Conservation (phyloP, 768 basidiomycete species). For the Rubroboletus pulcherrimus region DNA sequence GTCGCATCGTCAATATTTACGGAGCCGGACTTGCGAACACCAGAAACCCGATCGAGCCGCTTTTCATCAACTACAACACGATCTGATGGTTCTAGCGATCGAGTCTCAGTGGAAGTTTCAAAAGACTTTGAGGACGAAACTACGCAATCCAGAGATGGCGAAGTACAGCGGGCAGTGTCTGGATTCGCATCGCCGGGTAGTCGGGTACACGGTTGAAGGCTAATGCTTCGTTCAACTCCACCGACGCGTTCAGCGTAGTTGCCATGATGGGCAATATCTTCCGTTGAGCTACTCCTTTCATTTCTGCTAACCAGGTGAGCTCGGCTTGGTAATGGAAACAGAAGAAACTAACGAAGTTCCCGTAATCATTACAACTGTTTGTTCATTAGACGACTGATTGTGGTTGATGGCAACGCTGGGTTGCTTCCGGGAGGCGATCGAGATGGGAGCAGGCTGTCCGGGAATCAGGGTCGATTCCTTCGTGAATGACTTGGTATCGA, state of each 20-base stretch:
- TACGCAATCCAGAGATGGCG: neutral
- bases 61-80: neutral
- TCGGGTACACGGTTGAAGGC: neutral
- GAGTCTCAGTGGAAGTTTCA: neutral
- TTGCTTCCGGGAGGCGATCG: neutral
- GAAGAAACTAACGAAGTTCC: conserved; percentile 1
- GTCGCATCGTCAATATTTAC: neutral
- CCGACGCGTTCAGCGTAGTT: neutral
- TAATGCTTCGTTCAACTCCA: neutral
- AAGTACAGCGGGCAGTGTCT: neutral
- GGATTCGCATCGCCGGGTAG: neutral
- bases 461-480: neutral
- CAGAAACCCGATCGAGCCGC: neutral
- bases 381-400: neutral
- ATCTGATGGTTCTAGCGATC: neutral
- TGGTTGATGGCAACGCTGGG: neutral
- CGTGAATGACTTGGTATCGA: neutral
- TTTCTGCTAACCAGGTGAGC: conserved; percentile 1
- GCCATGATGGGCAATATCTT: neutral
- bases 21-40: neutral
- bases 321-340: neutral
- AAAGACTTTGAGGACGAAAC: neutral
- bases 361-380: neutral
- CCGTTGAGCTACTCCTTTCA: neutral
- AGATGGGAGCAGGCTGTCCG: neutral